Evolutionary conservation across 2,329 filamentous ascomycete genomes (phyloP), one percentile per base, ranked within the genome.

Genomic region (Scopulariopsis brevicaulis): DNA sequence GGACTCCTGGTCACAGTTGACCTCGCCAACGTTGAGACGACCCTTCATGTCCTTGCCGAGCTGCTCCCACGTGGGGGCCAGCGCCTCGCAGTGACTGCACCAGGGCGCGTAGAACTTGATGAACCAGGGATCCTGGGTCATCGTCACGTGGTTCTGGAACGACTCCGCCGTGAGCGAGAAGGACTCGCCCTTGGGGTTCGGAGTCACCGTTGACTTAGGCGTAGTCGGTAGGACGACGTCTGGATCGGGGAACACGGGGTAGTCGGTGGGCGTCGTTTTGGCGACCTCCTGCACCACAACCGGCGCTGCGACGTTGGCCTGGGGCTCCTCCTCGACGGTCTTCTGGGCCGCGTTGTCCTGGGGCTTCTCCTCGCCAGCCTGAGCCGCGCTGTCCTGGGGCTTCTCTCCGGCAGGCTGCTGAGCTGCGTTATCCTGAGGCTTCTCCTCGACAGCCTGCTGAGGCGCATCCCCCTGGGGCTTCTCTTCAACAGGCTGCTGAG

Each of bases 41-140:
- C 87, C 89, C 71, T 91, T 84, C 89, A 96, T 94, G 67, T 93
- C 90, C 69, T 92, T 91, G 52, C 89, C 89, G 72, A 99, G 83
- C 66, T 93, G 88, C 61, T 84, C 77, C 94, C 94, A 99, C 62
- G 85, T 91, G 2, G 94, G 89, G 40, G 88, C 90, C 80, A 99
- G 84, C 43, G 89, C 89, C 73, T 96, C 89, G 72, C 95, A 99
- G 73, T 99, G 94, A 64, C 86, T 84, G 71, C 94, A 99, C 94
- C 93, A 97, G 6, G 94, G 95, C 20, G 90, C 92, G 70, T 96
- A 97, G 70, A 99, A 97, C 72, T 99, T 99, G 78, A 99, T 85
- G 68, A 99, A 96, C 94, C 94, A 99, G 6, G 92, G 87, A 62
- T 97, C 91, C 62, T 89, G 84, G 0, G 90, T 91, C 69, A 86